Conservation (phyloP, 2,329 filamentous ascomycete genomes). For the Fusarium sp. region DNA sequence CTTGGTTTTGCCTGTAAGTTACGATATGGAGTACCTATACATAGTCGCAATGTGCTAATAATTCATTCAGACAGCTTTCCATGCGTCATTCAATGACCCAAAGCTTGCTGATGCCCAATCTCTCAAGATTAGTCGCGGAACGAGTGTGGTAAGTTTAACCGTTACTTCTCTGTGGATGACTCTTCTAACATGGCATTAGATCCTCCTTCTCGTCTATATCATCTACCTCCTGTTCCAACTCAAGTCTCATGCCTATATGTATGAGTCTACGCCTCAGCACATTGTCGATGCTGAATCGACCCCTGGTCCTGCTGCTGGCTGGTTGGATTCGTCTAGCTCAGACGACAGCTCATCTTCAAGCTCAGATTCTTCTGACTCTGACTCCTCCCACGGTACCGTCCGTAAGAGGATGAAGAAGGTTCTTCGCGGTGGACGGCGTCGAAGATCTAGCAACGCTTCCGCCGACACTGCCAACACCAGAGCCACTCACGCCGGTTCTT, state of each 20-base stretch:
- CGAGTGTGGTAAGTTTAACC: conserved; percentile 75
- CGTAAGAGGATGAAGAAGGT: conserved; percentile 81
- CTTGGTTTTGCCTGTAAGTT: conserved; percentile 79
- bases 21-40: neutral
- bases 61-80: conserved; percentile 79
- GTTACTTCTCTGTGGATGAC: neutral
- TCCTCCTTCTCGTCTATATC: conserved; percentile 74
- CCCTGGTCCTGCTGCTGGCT: conserved; percentile 84
- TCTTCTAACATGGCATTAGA: conserved; percentile 6
- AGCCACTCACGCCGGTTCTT: conserved; percentile 55
- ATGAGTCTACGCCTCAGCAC: conserved; percentile 90
- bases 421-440: conserved; percentile 75
- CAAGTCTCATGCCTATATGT: conserved; percentile 92
- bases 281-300: conserved; percentile 93
- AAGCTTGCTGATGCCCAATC: conserved; percentile 75
- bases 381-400: conserved; percentile 70
- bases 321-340: conserved; percentile 78
- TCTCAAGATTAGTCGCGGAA: conserved; percentile 87
- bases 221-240: conserved; percentile 91
- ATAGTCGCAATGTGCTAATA: conserved; percentile 54
- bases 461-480: conserved; percentile 63
- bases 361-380: conserved; percentile 75
- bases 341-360: conserved; percentile 69
- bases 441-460: conserved; percentile 82
- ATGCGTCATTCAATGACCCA: conserved; percentile 81